Base-by-base conservation (phyloP, 208 protist genomes). In the Leishmania aethiopica region DNA sequence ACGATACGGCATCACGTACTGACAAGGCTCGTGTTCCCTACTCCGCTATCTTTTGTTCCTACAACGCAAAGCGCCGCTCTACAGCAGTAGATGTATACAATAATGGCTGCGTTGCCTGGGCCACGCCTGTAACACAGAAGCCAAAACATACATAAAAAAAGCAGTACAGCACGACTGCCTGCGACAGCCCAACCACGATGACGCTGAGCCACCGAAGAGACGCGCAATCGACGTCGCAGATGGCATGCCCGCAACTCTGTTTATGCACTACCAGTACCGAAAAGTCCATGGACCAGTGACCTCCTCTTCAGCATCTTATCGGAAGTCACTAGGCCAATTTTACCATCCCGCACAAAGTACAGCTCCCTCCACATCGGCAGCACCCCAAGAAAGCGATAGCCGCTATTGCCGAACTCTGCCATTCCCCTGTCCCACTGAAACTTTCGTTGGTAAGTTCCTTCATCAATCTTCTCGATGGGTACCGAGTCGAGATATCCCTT, bases 351-450 rank as follows among this genome's bases (percentile, higher is more conserved):
- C 1, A 98, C 89, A 90, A 96, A 96, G 79, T 97, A 98, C 49
- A 98, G 77, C 67, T 98, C 95, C 35, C 95, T 77, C 93, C 93
- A 98, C 28, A 78, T 87, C 0, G 92, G 92, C 15, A 94, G 87
- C 80, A 85, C 79, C 6, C 90, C 83, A 73, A 96, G 72, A 73
- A 86, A 82, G 6, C 82, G 62, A 75, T 74, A 93, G 8, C 93
- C 91, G 69, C 64, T 80, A 79, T 95, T 96, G 15, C 93, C 93
- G 71, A 88, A 90, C 75, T 98, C 95, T 42, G 72, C 89, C 89
- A 98, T 95, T 17, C 95, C 95, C 73, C 94, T 87, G 73, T 98
- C 86, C 91, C 91, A 98, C 59, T 91, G 85, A 80, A 96, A 98
- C 82, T 94, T 95, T 22, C 95, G 88, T 78, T 98, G 92, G 80